Conservation (phyloP, 225 moss, liverwort and hornwort genomes). For the Physcomitrium patens region DNA sequence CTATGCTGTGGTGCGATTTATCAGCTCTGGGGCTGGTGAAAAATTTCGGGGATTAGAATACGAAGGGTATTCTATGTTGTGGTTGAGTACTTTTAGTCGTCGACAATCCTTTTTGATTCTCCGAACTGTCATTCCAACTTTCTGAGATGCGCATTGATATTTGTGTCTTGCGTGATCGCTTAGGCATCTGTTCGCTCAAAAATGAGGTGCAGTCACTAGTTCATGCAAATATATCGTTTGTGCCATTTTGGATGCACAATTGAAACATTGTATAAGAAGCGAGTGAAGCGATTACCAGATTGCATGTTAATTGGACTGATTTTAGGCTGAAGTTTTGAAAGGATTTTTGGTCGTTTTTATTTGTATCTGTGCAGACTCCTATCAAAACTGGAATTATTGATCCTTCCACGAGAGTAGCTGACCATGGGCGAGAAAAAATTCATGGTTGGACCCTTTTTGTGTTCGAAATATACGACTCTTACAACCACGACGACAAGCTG, state of each 20-base stretch:
- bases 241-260: no score
- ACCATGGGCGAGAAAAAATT: conserved; percentile 87
- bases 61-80: no score
- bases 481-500: conserved; percentile 84
- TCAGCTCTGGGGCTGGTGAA: neutral
- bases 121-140: no score
- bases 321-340: neutral
- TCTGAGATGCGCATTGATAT: no score
- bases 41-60: neutral
- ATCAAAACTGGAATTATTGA: conserved; percentile 84
- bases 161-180: neutral
- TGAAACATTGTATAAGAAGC: no score
- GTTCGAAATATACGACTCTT: conserved; percentile 85
- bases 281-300: no score
- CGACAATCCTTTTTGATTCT: no score
- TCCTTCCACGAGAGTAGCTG: conserved; percentile 79
- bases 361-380: conserved; percentile 54
- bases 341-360: no score
- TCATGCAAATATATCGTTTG: no score
- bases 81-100: no score
- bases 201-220: neutral
- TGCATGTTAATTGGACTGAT: no score
- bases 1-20: neutral
- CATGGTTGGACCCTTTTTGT: conserved; percentile 81
- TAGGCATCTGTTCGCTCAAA: neutral